Conservation (phyloP, 2,329 filamentous ascomycete species). For the Fusarium buxicola region DNA sequence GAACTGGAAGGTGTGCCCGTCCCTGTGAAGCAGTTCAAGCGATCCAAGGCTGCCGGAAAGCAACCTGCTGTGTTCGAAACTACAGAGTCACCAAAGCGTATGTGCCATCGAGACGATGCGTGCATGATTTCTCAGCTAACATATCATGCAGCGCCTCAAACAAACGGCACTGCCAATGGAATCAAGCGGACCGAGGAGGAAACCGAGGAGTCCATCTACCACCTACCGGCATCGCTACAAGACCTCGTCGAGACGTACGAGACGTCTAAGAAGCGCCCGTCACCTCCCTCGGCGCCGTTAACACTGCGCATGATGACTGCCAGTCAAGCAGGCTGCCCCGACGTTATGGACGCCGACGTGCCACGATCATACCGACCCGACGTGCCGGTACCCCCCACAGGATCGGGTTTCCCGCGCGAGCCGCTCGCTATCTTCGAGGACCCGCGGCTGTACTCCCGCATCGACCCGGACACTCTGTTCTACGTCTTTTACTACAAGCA, state of each 20-base stretch:
- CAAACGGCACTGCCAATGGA: constrained; percentile 66
- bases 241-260: constrained; percentile 95
- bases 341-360: constrained; percentile 81
- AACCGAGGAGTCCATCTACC: constrained; percentile 83
- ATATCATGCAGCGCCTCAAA: constrained; percentile 51
- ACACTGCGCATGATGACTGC: constrained; percentile 80
- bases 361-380: constrained; percentile 88
- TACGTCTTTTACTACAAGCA: constrained; percentile 99
- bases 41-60: constrained; percentile 59
- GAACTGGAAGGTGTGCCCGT: constrained; percentile 42
- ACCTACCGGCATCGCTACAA: constrained; percentile 87
- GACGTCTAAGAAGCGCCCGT: constrained; percentile 77
- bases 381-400: constrained; percentile 78
- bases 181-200: constrained; percentile 58
- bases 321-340: constrained; percentile 79
- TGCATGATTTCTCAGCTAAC: constrained; percentile 17
- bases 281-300: constrained; percentile 70
- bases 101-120: constrained; percentile 5
- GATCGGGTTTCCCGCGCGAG: constrained; percentile 90
- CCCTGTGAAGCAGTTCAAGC: constrained; percentile 51
- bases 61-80: constrained; percentile 56
- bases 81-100: constrained; percentile 60
- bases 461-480: constrained; percentile 96
- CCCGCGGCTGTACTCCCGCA: constrained; percentile 84
- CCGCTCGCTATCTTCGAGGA: constrained; percentile 94